Conservation (phyloP, 2,329 filamentous ascomycete genomes). For the Trichoderma sp. region DNA sequence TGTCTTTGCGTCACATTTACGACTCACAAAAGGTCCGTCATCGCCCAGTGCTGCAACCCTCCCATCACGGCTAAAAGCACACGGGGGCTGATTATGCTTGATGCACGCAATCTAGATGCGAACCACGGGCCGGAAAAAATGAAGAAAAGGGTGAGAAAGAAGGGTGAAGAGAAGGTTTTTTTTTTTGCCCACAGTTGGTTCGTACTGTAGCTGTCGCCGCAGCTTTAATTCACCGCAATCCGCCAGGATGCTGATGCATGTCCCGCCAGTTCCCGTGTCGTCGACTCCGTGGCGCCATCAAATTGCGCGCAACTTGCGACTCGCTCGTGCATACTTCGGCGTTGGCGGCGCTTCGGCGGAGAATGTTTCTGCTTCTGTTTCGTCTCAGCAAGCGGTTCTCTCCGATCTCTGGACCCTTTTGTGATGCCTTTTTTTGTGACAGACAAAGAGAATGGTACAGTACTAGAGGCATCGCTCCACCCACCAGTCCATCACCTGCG, state of each 20-base stretch:
- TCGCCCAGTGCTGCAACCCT: not conserved
- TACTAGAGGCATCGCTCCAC: not conserved
- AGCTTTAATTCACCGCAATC: not conserved
- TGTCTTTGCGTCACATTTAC: conserved; percentile 12
- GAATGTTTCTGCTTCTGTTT: not conserved
- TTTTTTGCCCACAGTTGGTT: not conserved
- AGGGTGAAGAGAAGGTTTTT: not conserved
- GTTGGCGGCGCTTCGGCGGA: conserved; percentile 12
- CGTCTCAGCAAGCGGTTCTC: conserved; percentile 4
- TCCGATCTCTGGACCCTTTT: not conserved
- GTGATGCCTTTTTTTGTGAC: not conserved
- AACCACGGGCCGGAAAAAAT: not conserved
- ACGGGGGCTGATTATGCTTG: not conserved
- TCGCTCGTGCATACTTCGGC: conserved; percentile 9
- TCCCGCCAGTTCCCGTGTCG: not conserved
- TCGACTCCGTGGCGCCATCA: not conserved
- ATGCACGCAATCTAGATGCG: not conserved
- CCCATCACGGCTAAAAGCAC: not conserved
- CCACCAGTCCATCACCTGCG: not conserved
- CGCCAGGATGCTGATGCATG: not conserved
- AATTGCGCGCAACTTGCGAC: not conserved
- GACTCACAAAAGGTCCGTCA: not conserved
- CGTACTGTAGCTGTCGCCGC: not conserved
- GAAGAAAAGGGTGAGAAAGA: not conserved
- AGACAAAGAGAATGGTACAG: not conserved